phyloP scores from a whole-genome alignment of 208 protist species.

The Crithidia expoeki region DNA sequence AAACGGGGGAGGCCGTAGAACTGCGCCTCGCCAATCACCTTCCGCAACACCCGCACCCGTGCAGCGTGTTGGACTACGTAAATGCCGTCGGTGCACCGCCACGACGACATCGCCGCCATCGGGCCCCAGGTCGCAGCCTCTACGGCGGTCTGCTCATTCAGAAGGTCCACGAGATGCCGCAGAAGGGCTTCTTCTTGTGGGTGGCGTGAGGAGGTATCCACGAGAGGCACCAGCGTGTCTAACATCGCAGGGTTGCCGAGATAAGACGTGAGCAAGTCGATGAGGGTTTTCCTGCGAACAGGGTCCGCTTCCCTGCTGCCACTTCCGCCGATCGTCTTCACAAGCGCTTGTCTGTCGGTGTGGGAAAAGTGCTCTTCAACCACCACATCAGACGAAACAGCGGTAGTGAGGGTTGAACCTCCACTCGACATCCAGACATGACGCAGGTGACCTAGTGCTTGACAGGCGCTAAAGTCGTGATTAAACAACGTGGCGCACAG shows the following conservation, averaged over 20 bases:
- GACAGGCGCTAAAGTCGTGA: conserved; percentile 21
- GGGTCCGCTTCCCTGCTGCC: background rate
- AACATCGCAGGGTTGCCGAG: conserved; percentile 17
- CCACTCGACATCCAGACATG: background rate
- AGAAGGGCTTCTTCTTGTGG: conserved; percentile 57
- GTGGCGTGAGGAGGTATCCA: conserved; percentile 41
- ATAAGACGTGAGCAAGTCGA: conserved; percentile 21
- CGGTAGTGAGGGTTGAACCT: background rate
- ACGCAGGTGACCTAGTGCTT: conserved; percentile 10
- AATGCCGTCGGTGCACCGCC: conserved; percentile 51
- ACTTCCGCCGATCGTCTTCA: background rate
- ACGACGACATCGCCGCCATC: conserved; percentile 43
- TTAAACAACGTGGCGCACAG: conserved; percentile 38
- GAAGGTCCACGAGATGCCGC: conserved; percentile 33
- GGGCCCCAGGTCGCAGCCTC: conserved; percentile 63
- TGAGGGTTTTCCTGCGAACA: background rate
- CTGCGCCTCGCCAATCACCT: conserved; percentile 56
- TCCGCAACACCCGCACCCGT: conserved; percentile 40
- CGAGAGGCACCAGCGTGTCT: conserved; percentile 51
- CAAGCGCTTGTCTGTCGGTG: no score
- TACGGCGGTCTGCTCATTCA: conserved; percentile 20
- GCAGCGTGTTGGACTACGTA: conserved; percentile 61
- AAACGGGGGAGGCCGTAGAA: conserved; percentile 88
- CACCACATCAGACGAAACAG: background rate
- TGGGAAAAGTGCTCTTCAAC: no score